phyloP scores from a whole-genome alignment of 202 grass and related monocot genomes.

The Panicum virgatum region DNA sequence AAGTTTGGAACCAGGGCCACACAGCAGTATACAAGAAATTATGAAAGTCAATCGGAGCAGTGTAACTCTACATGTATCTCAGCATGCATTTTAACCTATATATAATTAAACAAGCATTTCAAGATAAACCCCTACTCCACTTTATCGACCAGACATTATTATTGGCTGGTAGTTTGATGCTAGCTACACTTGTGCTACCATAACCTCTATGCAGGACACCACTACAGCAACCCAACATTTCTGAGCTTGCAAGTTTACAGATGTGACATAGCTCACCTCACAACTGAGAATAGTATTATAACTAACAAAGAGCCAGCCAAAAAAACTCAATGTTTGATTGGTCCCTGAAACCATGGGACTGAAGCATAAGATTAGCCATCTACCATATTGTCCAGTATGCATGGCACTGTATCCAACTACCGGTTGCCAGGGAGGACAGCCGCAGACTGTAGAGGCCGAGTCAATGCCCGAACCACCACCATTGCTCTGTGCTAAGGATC shows the following conservation, averaged over 20 bases:
- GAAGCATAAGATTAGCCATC: conserved; percentile 16
- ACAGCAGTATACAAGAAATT: not conserved
- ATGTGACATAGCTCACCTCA: conserved; percentile 18
- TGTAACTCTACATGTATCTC: not conserved
- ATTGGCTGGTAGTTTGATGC: conserved; percentile 32
- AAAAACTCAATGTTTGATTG: conserved; percentile 10
- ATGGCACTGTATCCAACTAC: conserved; percentile 23
- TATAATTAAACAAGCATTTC: not conserved
- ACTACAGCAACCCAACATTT: conserved; percentile 15
- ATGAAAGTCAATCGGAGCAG: not conserved
- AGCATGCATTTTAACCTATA: conserved; percentile 9
- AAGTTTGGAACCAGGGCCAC: not conserved
- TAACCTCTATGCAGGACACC: conserved; percentile 38
- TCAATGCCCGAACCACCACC: conserved; percentile 99
- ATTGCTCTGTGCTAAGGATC: conserved; percentile 75
- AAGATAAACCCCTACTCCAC: not conserved
- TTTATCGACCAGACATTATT: conserved; percentile 35
- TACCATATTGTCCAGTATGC: conserved; percentile 39
- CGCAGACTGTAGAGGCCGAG: conserved; percentile 52
- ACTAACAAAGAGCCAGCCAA: conserved; percentile 21
- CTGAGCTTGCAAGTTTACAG: conserved; percentile 14
- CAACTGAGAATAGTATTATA: conserved; percentile 2
- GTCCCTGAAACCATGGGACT: conserved; percentile 29
- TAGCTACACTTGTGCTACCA: conserved; percentile 31
- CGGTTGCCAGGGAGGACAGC: not conserved